Base-by-base conservation (phyloP, 2,329 filamentous ascomycete species). In the Cordyceps javanica region DNA sequence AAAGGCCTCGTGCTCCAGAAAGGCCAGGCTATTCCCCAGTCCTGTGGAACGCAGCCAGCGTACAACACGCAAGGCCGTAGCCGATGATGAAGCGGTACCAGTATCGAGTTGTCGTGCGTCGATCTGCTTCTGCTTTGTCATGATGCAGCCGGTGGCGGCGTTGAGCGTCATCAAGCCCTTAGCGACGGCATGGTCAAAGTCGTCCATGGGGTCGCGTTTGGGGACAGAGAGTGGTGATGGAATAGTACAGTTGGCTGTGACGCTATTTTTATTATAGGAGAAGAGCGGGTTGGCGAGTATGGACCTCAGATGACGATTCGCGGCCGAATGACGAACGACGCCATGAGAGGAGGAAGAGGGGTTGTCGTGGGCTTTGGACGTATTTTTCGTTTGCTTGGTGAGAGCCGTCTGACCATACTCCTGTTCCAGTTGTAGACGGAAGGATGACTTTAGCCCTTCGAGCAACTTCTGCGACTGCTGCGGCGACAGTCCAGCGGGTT, bases 241-340 rank as follows among this genome's bases (percentile, higher is more conserved):
- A 6, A 55, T n/a, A 3, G 30, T 38, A 9, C 39, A 19, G 34
- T 36, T 36, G 48, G 51, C 14, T 13, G n/a, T 42, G 23, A 8
- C n/a, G n/a, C 23, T 21, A 56, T 41, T 61, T 25, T 67, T 66
- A 28, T 67, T 64, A 55, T 71, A 70, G 61, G 69, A 70, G 68
- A 85, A 83, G 19, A 85, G 70, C 0, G 82, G 82, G 59, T 83
- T 84, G 51, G 77, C 74, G 14, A 85, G 76, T 56, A 85, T 81
- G 34, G 79, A 75, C 58, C 75, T 77, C n/a, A 85, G 67, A 67
- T 85, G 82, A 16, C 72, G 74, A 60, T 64, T 70, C 5, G 71
- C 67, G 28, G 72, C 70, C 11, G 72, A 72, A 49, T 68, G 63
- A 76, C 80, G 61, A 70, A 77, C 5, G 75, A 51, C 70, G 65